Percentiles rank a stretch among this genome's conserved stretches.
These are phyloP conservation scores for Gossypium raimondii DNA, from an alignment of 345 rosid genomes.

Conservation along the genomic window DNA sequence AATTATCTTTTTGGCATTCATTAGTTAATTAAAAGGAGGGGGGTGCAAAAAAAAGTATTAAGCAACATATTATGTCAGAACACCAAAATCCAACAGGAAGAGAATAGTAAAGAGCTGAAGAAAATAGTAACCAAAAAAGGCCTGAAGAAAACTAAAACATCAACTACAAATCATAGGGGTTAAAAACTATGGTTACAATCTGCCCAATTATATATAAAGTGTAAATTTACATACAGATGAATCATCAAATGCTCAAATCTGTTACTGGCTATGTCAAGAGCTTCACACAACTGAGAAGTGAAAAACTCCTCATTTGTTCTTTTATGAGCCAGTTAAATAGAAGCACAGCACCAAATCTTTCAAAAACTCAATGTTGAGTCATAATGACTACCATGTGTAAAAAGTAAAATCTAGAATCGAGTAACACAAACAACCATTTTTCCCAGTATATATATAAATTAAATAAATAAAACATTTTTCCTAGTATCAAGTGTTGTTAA, in stretches of 20 bases:
- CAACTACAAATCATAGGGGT: background rate
- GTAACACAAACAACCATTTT: background rate
- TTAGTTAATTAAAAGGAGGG: background rate
- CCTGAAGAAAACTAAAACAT: background rate
- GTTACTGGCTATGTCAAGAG: background rate
- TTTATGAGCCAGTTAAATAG: background rate
- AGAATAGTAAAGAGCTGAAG: background rate
- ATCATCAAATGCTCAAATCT: background rate
- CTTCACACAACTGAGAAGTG: background rate
- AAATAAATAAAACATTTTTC: no score
- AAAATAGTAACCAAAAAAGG: background rate
- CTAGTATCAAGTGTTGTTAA: no score
- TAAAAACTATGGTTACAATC: background rate
- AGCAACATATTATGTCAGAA: slow-evolving; percentile 5
- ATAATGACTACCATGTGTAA: background rate
- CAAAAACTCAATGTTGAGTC: background rate
- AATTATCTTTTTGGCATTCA: slow-evolving; percentile 4
- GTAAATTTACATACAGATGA: background rate
- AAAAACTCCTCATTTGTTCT: background rate
- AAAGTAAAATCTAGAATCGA: background rate
- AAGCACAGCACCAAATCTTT: background rate
- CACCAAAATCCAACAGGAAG: slow-evolving; percentile 3
- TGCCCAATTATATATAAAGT: background rate
- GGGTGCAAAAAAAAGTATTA: background rate
- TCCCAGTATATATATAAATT: background rate